phyloP scores from a whole-genome alignment of 2,329 filamentous ascomycete species.

The Cladophialophora psammophila region DNA sequence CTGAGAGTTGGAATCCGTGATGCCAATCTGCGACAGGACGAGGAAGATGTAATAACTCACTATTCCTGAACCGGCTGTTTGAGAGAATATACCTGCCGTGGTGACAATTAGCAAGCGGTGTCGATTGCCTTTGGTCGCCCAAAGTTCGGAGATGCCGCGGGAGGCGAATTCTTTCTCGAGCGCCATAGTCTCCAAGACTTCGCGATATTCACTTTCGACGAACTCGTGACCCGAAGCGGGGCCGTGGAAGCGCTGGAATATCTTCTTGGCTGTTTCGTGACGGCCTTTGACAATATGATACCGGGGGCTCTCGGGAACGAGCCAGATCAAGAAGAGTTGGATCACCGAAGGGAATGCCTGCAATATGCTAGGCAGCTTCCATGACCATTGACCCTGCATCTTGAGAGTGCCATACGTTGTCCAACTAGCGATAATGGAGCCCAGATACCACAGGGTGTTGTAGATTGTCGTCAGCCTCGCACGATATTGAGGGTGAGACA shows the following conservation, averaged over 20 bases:
- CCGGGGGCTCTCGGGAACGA: slow-evolving; percentile 71
- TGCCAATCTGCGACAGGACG: slow-evolving; percentile 61
- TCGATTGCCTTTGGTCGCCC: slow-evolving; percentile 24
- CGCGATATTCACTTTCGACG: slow-evolving; percentile 20
- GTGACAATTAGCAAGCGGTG: slow-evolving; percentile 25
- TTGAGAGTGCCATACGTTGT: slow-evolving; percentile 57
- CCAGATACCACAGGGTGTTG: slow-evolving; percentile 62
- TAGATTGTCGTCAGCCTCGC: slow-evolving; percentile 59
- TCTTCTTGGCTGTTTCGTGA: slow-evolving; percentile 40
- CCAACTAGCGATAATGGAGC: slow-evolving; percentile 59
- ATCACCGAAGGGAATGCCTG: slow-evolving; percentile 66
- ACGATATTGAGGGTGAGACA: slow-evolving; percentile 58
- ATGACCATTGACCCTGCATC: slow-evolving; percentile 57
- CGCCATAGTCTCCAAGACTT: slow-evolving; percentile 20
- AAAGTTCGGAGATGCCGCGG: slow-evolving; percentile 19
- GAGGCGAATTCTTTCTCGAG: slow-evolving; percentile 22
- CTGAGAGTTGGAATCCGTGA: slow-evolving; percentile 55
- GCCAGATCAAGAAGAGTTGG: slow-evolving; percentile 63
- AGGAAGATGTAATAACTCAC: slow-evolving; percentile 48
- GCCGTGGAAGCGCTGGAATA: slow-evolving; percentile 49
- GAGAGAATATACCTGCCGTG: slow-evolving; percentile 21
- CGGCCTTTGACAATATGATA: slow-evolving; percentile 58
- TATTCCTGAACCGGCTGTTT: slow-evolving; percentile 31
- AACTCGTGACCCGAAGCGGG: slow-evolving; percentile 41
- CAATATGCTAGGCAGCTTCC: slow-evolving; percentile 71